Conservation (phyloP, 1,284 basidiomycete species). For the Cutaneotrichosporon spelunceum region DNA sequence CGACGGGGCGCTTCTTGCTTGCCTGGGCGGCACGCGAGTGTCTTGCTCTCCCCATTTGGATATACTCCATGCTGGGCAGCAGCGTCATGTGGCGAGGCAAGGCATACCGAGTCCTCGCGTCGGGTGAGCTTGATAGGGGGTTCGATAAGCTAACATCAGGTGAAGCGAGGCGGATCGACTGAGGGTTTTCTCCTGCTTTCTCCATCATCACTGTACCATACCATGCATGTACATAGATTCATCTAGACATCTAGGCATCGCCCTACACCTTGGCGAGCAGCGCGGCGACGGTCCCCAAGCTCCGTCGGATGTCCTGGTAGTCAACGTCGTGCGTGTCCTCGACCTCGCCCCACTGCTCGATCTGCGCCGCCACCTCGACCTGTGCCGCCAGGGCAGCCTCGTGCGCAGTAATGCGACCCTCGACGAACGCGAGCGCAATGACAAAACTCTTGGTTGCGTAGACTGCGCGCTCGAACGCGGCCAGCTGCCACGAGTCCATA, state of each 20-base stretch:
- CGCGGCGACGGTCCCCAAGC: constrained; percentile 75
- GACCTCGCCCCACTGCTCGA: constrained; percentile 95
- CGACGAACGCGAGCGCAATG: constrained; percentile 78
- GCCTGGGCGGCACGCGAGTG: constrained; percentile 76
- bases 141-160: not conserved
- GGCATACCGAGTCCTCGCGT: constrained; percentile 43
- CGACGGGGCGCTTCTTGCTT: constrained; percentile 58
- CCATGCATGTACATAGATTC: not conserved
- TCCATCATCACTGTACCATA: not conserved
- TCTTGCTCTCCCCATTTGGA: constrained; percentile 79
- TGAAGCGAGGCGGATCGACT: constrained; percentile 17
- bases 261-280: constrained; percentile 48
- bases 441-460: constrained; percentile 90
- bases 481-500: constrained; percentile 80
- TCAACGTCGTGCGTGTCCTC: constrained; percentile 97
- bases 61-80: constrained; percentile 71
- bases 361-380: constrained; percentile 93
- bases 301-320: constrained; percentile 84
- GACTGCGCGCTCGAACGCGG: constrained; percentile 88
- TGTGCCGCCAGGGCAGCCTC: constrained; percentile 76
- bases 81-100: constrained; percentile 78
- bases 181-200: not conserved
- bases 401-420: constrained; percentile 71
- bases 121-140: constrained; percentile 26
- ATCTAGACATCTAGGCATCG: not conserved